A percentile compares a stretch with the other conserved stretches of the same genome.
These are phyloP conservation scores for Colletotrichum caudatum DNA, from an alignment of 2,329 filamentous ascomycete genomes.

Conservation along the genomic window DNA sequence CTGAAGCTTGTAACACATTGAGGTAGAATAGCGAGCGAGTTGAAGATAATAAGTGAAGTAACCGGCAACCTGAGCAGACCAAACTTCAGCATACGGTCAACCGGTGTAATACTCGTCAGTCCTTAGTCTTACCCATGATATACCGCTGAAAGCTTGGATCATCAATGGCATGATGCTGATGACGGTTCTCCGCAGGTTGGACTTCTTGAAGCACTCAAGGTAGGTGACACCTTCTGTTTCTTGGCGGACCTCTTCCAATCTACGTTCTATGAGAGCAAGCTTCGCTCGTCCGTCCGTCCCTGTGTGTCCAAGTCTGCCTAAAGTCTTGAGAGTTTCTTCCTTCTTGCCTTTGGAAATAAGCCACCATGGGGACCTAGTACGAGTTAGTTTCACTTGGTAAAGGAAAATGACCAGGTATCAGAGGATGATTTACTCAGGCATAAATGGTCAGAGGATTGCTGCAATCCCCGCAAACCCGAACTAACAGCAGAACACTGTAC, in stretches of 20 bases:
- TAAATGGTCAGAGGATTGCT: constrained; percentile 49
- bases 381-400: background rate
- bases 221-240: constrained; percentile 55
- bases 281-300: constrained; percentile 47
- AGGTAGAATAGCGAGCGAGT: constrained; percentile 54
- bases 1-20: constrained; percentile 53
- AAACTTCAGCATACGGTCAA: background rate
- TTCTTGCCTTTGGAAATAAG: constrained; percentile 51
- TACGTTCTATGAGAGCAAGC: constrained; percentile 48
- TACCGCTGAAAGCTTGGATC: constrained; percentile 52
- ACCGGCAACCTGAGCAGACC: constrained; percentile 21
- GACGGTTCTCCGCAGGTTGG: constrained; percentile 55
- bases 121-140: constrained; percentile 47
- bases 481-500: constrained; percentile 50
- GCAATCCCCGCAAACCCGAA: constrained; percentile 51
- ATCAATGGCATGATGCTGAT: constrained; percentile 53
- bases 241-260: constrained; percentile 49
- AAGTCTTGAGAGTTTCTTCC: constrained; percentile 51
- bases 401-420: background rate
- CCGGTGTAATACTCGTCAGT: background rate
- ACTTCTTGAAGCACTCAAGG: constrained; percentile 55
- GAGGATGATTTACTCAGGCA: constrained; percentile 54
- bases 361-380: constrained; percentile 54
- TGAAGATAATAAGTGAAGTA: constrained; percentile 54
- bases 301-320: constrained; percentile 49